Evolutionary conservation across 805 yeast species (phyloP), one percentile per base, ranked within the genome.

Genomic region (Suhomyces canberraensis): DNA sequence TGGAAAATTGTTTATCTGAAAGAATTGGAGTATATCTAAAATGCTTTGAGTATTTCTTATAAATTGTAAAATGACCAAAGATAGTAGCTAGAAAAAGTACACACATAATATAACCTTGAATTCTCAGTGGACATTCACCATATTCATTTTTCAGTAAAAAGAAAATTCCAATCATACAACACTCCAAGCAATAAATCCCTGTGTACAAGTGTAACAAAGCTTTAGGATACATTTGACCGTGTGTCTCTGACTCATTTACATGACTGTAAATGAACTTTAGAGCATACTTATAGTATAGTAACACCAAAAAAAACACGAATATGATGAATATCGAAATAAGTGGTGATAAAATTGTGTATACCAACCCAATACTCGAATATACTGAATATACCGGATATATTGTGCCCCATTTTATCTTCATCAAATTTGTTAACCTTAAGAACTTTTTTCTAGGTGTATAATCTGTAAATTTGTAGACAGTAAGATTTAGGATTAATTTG

Each of bases 331-430:
- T 58, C 8, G 84, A 66, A 9, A 89, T 84, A 37, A 86, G 46
- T 0, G 97, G 97, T 0, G 95, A 80, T 6, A 90, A 76, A 4
- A 88, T 75, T 4, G 88, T 76, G 51, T 87, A 89, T 1, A 86
- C 81, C 24, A 89, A 60, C 0, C 91, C 88, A 40, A 89, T 85
- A 5, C 87, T 78, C 0, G 82, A 90, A 48, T 85, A 69, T 2
- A 86, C 82, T 0, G 96, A 79, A 44, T 81, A 81, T 0, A 80
- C 73, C 0, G 97, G 87, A 52, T 82, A 90, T 0, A 76, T 58
- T 0, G 88, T 71, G 0, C 96, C 96, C 95, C 95, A 88, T 41
- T 72, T 66, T 15, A 79, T 65, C n/a, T 51, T 49, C 2, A 76
- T 67, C 8, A 77, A 59, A 1, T 50, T 57, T 4, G 72, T 69